phyloP scores from a whole-genome alignment of 805 yeast genomes.

The Wickerhamomyces chambardii region DNA sequence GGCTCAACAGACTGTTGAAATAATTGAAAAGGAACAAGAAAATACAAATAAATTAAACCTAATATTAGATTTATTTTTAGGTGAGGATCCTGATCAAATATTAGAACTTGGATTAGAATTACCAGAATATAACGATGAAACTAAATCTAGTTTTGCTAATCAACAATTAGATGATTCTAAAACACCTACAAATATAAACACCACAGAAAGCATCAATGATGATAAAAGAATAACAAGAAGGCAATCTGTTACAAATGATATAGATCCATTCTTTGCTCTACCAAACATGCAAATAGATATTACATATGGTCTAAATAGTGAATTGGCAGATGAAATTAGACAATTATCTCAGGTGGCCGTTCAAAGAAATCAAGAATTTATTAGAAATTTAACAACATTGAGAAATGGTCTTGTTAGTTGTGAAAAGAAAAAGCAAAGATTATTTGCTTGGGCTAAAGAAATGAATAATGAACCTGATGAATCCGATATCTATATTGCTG shows the following conservation, averaged over 20 bases:
- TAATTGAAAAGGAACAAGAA: conserved; percentile 75
- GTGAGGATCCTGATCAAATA: conserved; percentile 73
- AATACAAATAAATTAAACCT: conserved; percentile 64
- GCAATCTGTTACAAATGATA: conserved; percentile 18
- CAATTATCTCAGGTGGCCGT: conserved; percentile 70
- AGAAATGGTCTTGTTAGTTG: conserved; percentile 75
- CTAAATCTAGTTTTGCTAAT: background rate
- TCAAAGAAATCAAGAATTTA: conserved; percentile 81
- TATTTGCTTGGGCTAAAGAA: conserved; percentile 80
- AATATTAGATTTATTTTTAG: conserved; percentile 71
- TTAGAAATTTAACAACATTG: conserved; percentile 65
- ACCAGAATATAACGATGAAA: conserved; percentile 57
- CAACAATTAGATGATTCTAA: conserved; percentile 1
- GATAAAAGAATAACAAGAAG: conserved; percentile 22
- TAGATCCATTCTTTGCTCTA: conserved; percentile 59
- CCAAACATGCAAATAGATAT: conserved; percentile 38
- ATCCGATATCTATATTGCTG: conserved; percentile 27
- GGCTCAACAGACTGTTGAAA: conserved; percentile 65
- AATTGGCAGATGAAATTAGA: conserved; percentile 59
- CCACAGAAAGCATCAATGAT: conserved; percentile 6
- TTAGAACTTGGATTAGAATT: conserved; percentile 57
- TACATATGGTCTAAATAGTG: conserved; percentile 40
- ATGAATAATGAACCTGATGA: conserved; percentile 59
- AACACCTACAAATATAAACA: conserved; percentile 3
- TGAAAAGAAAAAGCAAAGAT: conserved; percentile 59